Base-by-base conservation (phyloP, 2,329 filamentous ascomycete genomes). In the Phyllosticta citrichinensis region DNA sequence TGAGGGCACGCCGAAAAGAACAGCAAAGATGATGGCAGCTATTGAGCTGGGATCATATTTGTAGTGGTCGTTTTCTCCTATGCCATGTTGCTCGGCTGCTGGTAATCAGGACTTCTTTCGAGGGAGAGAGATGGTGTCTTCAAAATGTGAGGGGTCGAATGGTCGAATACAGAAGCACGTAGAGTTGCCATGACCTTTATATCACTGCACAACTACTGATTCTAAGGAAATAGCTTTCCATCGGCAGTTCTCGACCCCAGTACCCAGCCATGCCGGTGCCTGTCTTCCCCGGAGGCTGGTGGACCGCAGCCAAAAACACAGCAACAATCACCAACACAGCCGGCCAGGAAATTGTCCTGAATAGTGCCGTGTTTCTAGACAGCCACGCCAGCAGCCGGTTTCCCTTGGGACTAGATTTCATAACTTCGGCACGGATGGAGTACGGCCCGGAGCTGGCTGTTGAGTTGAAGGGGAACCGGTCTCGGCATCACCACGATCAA, bases 41-140 rank as follows among this genome's bases (percentile, higher is more conserved):
- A 65, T 60, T 54, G 70, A 61, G 8, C 67, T 69, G 8, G 71
- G 71, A 0, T 64, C 56, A 58, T 73, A 73, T 30, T 68, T 68
- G 61, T 69, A 73, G 68, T 60, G 17, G 19, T 60, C 53, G 40
- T 25, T 33, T 10, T 30, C 9, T 8, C 9, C 27, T 30, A 3
- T 6, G 57, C 22, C 58, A 60, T 60, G 17, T 55, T 20, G 58
- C 6, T 30, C 10, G 17, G 24, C 1, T 8, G 5, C 9, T 12
- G 9, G n/a, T 22, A 22, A 2, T 22, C 22, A 22, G 22, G 22
- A 22, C 2, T 22, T 22, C 22, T 22, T 22, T 22, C 22, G 22
- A 22, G n/a, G n/a, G 8, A 40, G 35, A 12, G 35, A 40, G 35
- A 14, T 40, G 35, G 17, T 40, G 35, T 12, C 12, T 4, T 40